Evolutionary conservation across 2,329 filamentous ascomycete genomes (phyloP).

Genomic region (Aspergillus alliaceus): DNA sequence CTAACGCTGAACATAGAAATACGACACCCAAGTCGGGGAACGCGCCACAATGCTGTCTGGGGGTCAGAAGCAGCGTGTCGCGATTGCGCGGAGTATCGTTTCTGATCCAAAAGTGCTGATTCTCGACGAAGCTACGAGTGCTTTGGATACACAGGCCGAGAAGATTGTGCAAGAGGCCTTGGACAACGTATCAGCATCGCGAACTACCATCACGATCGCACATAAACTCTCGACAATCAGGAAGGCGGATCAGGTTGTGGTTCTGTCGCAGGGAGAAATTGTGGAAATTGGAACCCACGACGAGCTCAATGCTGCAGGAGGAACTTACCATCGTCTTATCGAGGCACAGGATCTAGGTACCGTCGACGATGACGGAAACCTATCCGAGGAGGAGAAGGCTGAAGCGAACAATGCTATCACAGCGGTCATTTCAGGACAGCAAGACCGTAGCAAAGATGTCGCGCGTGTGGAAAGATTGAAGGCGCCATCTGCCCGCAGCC

Average conservation of each 20-base stretch:
- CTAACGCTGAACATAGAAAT: constrained; percentile 46
- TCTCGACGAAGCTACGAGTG: constrained; percentile 75
- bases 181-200: constrained; percentile 54
- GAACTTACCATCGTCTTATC: constrained; percentile 25
- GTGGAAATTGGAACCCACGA: constrained; percentile 54
- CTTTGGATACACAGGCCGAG: constrained; percentile 57
- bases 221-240: constrained; percentile 56
- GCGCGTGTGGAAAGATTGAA: neutral
- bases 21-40: constrained; percentile 72
- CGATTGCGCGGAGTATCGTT: constrained; percentile 75
- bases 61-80: constrained; percentile 78
- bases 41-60: constrained; percentile 72
- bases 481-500: neutral
- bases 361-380: neutral
- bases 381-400: neutral
- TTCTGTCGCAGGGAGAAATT: constrained; percentile 54
- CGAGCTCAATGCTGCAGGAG: constrained; percentile 51
- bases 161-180: constrained; percentile 55
- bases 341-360: constrained; percentile 9
- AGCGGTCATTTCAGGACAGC: neutral
- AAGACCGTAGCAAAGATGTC: neutral
- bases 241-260: constrained; percentile 57
- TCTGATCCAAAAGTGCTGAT: constrained; percentile 70
- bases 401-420: neutral
- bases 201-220: constrained; percentile 74